Conservation (phyloP, 2,329 filamentous ascomycete genomes). For the Diaporthe amygdali region DNA sequence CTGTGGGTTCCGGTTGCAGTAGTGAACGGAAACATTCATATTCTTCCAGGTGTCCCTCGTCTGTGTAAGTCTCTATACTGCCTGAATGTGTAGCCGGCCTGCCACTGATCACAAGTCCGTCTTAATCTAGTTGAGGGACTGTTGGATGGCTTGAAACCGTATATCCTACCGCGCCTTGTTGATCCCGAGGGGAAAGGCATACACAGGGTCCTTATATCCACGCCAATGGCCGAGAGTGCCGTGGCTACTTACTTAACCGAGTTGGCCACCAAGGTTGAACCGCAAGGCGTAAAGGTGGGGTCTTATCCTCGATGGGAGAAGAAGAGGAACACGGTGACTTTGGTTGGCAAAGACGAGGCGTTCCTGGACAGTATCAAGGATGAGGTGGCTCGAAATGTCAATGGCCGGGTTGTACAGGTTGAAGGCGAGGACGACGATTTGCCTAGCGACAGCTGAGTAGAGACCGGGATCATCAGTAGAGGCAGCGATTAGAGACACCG, state of each 20-base stretch:
- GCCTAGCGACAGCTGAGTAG: not conserved
- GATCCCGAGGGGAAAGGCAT: slow-evolving; percentile 85
- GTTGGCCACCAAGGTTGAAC: slow-evolving; percentile 74
- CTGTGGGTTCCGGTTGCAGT: slow-evolving; percentile 91
- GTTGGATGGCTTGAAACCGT: slow-evolving; percentile 76
- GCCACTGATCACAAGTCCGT: not conserved
- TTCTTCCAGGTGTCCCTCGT: slow-evolving; percentile 86
- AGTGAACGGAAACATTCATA: slow-evolving; percentile 92
- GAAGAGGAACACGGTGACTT: slow-evolving; percentile 84
- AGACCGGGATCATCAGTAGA: not conserved
- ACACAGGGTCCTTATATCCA: slow-evolving; percentile 80
- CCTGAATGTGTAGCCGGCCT: not conserved
- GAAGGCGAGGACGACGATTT: slow-evolving; percentile 74
- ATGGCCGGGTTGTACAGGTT: slow-evolving; percentile 70
- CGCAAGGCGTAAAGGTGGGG: slow-evolving; percentile 86
- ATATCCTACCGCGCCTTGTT: slow-evolving; percentile 70
- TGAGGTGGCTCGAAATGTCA: slow-evolving; percentile 78
- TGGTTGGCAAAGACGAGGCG: slow-evolving; percentile 76
- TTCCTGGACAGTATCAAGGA: slow-evolving; percentile 79
- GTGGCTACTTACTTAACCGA: slow-evolving; percentile 84
- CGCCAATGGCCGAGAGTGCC: slow-evolving; percentile 83
- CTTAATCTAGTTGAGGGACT: slow-evolving; percentile 67
- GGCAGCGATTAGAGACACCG: not conserved
- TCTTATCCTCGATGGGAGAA: slow-evolving; percentile 95
- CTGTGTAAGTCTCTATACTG: slow-evolving; percentile 60